Evolutionary conservation across 2,329 filamentous ascomycete genomes (phyloP), one percentile per base, ranked within the genome.

Genomic region (Neonectria sp.): DNA sequence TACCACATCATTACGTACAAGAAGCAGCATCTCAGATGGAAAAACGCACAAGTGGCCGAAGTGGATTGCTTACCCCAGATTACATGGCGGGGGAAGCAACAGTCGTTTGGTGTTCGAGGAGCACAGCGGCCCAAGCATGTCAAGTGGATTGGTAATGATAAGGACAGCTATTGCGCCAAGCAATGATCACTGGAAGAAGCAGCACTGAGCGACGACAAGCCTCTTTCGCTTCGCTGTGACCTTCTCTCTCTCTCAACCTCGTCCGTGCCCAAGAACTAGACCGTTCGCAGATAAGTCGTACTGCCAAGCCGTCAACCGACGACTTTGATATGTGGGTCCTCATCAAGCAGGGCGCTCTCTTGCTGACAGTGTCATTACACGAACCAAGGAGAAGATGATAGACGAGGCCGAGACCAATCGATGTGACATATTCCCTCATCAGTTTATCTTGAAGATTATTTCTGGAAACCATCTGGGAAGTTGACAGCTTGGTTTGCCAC

Each of bases 1-100:
- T 27, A 27, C 9, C 46, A 49, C 17, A 49, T 25, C 27, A 49
- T 49, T 49, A 49, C 46, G 46, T 51, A 51, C 48, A 51, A 51
- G 27, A 31, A n/a, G 48, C n/a, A 5, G 27, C 27, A 51, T 51
- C 27, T 51, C 27, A 21, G 15, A 51, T 51, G 48, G 7, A 8
- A 21, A 4, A 5, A 9, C n/a, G 15, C 33, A 11, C 4, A 48
- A 27, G 25, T 45, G n/a, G 4, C 7, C 4, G 21, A 4, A 24
- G 8, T 15, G 21, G 21, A 13, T 27, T 25, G 24, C 12, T 12
- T 51, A n/a, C 27, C 25, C 48, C 27, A 51, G 48, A 51, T 21
- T 3, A 12, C 48, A 31, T 7, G 46, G 17, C 12, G 24, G 27
- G 48, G 11, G 48, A 21, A 11, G 27, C 7, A 25, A 11, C 48